Conservation (phyloP, 768 basidiomycete species). For the Pulveroboletus sp. region DNA sequence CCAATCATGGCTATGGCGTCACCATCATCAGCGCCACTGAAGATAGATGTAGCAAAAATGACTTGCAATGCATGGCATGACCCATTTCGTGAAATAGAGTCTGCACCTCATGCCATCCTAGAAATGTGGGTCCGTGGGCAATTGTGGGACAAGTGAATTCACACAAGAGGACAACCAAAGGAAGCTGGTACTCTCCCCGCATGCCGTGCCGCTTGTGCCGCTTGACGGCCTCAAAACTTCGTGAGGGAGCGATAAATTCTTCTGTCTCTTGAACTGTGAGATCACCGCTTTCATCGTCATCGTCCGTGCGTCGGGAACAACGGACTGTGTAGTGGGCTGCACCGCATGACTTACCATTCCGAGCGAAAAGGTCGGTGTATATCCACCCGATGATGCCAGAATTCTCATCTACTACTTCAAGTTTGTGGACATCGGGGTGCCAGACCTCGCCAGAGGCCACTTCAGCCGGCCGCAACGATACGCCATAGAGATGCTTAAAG, state of each 20-base stretch:
- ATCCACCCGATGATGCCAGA: conserved; percentile 89
- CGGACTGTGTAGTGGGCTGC: conserved; percentile 98
- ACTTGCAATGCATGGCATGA: conserved; percentile 98
- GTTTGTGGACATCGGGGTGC: conserved; percentile 83
- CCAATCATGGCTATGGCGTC: conserved; percentile 85
- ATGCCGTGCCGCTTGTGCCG: conserved; percentile 55
- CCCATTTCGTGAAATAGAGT: conserved; percentile 99
- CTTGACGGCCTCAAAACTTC: conserved; percentile 60
- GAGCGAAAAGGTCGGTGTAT: conserved; percentile 86
- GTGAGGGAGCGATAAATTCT: conserved; percentile 42
- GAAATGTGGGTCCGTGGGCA: conserved; percentile 59
- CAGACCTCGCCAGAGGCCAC: conserved; percentile 78
- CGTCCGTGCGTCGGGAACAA: conserved; percentile 87
- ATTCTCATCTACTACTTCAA: conserved; percentile 89
- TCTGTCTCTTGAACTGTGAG: conserved; percentile 38
- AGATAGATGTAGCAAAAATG: conserved; percentile 1
- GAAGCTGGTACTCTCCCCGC: conserved; percentile 77
- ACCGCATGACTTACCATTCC: conserved; percentile 80
- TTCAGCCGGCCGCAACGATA: conserved; percentile 69
- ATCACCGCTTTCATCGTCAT: conserved; percentile 79
- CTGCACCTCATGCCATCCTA: conserved; percentile 91
- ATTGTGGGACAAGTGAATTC: conserved; percentile 70
- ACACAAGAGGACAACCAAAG: conserved; percentile 86
- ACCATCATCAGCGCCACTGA: conserved; percentile 1
- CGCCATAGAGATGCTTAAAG: conserved; percentile 83